Evolutionary conservation across 306 rosid species (phyloP), one percentile per base, ranked within the genome.

Genomic region (Mimosa pudica): DNA sequence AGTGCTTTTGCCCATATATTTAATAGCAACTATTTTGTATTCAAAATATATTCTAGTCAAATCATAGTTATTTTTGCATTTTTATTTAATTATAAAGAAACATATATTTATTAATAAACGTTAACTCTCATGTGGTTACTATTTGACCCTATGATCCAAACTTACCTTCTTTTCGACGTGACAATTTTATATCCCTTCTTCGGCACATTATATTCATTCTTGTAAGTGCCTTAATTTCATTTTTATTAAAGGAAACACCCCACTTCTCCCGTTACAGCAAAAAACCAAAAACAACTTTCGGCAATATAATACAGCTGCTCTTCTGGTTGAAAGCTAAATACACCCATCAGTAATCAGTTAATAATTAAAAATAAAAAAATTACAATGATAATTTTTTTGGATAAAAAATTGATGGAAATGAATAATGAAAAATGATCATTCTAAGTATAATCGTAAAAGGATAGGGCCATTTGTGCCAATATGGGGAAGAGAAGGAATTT

Each of bases 391-490:
- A 38, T 2, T 38, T 38, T 38, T 3, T 38, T 38, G 42, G 42
- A 3, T 38, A 16, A 55, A 20, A 55, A 6, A 6, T 57, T 7
- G 24, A 24, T 24, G 30, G 30, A 6, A 8, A 57, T 57, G 24
- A 20, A 60, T 8, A 3, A 24, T 20, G 32, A 9, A 60, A 12
- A 0, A 1, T 9, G 35, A 20, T 60, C 33, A 60, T 60, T 60
- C 24, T 1, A 9, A 36, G 44, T 20, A 16, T 20, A 65, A 3
- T 44, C 10, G 8, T 52, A 3, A 79, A 57, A 57, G 32, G 73
- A 83, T 71, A 80, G 85, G 89, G 77, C 83, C 81, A 83, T 83
- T 83, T 83, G 85, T 79, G 65, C 74, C 81, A 83, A 2, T 48
- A 11, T 11, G 16, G 52, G 52, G 52, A 48, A 48, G 52, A 48